Evolutionary conservation across 2,329 filamentous ascomycete species (phyloP), one percentile per base, ranked within the genome.

Genomic region (Exophiala dermatitidis): DNA sequence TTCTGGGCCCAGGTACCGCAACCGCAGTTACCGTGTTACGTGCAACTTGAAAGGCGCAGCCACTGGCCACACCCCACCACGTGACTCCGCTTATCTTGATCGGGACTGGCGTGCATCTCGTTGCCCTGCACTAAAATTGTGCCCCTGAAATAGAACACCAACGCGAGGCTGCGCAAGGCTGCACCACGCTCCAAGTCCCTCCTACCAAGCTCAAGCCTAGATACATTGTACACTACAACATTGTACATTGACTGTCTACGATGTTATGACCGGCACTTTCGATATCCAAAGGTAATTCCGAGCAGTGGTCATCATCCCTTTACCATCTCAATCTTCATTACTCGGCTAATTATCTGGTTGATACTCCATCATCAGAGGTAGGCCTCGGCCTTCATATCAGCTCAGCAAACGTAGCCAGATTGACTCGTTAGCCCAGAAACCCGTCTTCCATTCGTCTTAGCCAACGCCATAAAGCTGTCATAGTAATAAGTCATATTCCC

Each of bases 111-210:
- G 6, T 43, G 12, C 19, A 5, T 33, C 28, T 46, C 6, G 43
- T 44, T 44, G 41, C 41, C 37, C 37, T 29, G 19, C 19, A 19
- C 19, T 19, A 19, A 19, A 19, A 19, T 19, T 19, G 31, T 32
- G 43, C 43, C 43, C 43, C 43, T 46, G 43, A 46, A 46, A 46
- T 37, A 46, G 44, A 36, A 37, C n/a, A 5, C 34, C 32, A 4
- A 6, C 19, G 33, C 5, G 19, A 19, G 19, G 19, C 19, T 19
- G 34, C 34, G n/a, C 34, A n/a, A 37, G 34, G 34, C 34, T 37
- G 7, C 34, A 37, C 34, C 34, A 37, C 7, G n/a, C 34, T 8
- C 34, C 7, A 2, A 37, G 19, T 19, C 19, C 19, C 19, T 19
- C 19, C 19, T 34, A 34, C 33, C 33, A 6, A 34, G 6, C 33